Evolutionary conservation across 2,329 filamentous ascomycete genomes (phyloP).

Genomic region (Monosporascus cannonballus): DNA sequence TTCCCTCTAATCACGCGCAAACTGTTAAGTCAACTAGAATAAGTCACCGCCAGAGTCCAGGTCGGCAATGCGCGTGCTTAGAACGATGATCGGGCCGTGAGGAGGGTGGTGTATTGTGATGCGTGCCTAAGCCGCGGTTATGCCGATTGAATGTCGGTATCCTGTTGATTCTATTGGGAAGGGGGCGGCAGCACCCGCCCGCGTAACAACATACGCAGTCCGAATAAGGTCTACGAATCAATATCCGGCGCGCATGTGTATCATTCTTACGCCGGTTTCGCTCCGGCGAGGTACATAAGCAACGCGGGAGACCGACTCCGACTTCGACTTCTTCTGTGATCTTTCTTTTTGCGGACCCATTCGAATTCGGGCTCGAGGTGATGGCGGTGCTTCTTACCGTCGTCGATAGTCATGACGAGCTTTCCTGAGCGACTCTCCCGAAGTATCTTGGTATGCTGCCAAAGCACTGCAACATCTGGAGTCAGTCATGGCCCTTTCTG

Average conservation of each 20-base stretch:
- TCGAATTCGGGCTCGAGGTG: slow-evolving; percentile 44
- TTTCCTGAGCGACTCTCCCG: slow-evolving; percentile 47
- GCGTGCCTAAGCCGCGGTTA: too few species aligned
- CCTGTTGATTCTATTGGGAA: too few species aligned
- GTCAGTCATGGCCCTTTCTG: too few species aligned
- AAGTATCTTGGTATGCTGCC: slow-evolving; percentile 61
- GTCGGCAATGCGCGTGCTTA: too few species aligned
- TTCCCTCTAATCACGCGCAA: too few species aligned
- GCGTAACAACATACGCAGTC: too few species aligned
- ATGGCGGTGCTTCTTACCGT: slow-evolving; percentile 31
- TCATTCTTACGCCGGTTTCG: slow-evolving; percentile 30
- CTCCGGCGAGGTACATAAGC: slow-evolving; percentile 53
- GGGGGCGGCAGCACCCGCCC: too few species aligned
- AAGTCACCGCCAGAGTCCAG: too few species aligned
- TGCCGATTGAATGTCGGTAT: too few species aligned
- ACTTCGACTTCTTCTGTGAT: slow-evolving; percentile 30
- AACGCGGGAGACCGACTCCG: slow-evolving; percentile 49
- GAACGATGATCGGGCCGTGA: too few species aligned
- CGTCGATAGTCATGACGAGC: slow-evolving; percentile 41
- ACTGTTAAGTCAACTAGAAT: too few species aligned
- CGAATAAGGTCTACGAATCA: not conserved
- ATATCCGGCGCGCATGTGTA: not conserved
- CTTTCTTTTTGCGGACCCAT: slow-evolving; percentile 52
- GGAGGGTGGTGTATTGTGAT: too few species aligned
- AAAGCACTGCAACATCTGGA: slow-evolving; percentile 39